Evolutionary conservation across 352 stramenopile species (phyloP).

Genomic region (Phytopythium montanum): DNA sequence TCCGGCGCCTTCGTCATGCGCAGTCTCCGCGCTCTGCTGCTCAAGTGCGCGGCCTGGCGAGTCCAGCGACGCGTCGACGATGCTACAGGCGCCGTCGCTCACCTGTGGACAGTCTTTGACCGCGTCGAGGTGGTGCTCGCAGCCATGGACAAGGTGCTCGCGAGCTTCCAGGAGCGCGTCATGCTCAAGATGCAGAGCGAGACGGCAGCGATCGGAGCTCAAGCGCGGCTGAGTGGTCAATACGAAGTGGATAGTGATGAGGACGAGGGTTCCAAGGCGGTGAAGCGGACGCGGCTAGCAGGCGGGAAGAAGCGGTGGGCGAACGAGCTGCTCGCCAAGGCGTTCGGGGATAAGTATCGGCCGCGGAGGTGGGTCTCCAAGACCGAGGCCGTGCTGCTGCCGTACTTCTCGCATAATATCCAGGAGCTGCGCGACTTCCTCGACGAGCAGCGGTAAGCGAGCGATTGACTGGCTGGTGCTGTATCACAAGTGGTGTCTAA

Average conservation of each 20-base stretch:
- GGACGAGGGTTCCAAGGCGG: not conserved
- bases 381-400: conserved; percentile 51
- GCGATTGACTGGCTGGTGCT: not conserved
- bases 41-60: conserved; percentile 46
- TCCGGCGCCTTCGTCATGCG: conserved; percentile 32
- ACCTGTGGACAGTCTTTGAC: conserved; percentile 48
- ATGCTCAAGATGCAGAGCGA: conserved; percentile 65
- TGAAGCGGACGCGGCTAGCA: not conserved
- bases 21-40: conserved; percentile 26
- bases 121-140: conserved; percentile 21
- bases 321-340: conserved; percentile 50
- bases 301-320: conserved; percentile 28
- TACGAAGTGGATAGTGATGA: conserved; percentile 1
- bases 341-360: conserved; percentile 50
- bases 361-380: conserved; percentile 58
- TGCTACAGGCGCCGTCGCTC: conserved; percentile 25
- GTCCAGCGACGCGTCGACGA: conserved; percentile 30
- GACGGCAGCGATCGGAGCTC: conserved; percentile 15
- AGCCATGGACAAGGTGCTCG: conserved; percentile 36
- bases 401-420: conserved; percentile 58
- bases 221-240: not conserved
- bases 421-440: conserved; percentile 62
- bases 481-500: not conserved
- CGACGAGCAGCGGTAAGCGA: conserved; percentile 39
- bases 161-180: conserved; percentile 57